phyloP scores from a whole-genome alignment of 768 basidiomycete species.

The Pleurotus giganteus region DNA sequence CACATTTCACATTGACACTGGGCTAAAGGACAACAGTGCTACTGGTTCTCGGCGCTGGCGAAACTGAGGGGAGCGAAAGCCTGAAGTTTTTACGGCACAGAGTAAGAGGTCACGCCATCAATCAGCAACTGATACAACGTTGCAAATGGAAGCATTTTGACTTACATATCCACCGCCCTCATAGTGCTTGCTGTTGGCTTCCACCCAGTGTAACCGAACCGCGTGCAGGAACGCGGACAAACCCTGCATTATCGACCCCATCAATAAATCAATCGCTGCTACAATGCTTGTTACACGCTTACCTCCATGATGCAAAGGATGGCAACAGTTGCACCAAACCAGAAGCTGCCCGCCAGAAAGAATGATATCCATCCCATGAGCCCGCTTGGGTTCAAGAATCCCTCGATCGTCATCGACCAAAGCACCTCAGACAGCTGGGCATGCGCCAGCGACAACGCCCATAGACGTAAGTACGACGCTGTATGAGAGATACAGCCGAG shows the following conservation, averaged over 20 bases:
- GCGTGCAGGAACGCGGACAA: constrained; percentile 96
- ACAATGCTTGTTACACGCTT: constrained; percentile 25
- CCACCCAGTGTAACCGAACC: constrained; percentile 96
- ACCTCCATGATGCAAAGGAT: constrained; percentile 97
- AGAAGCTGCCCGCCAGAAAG: no score
- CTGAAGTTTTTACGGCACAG: constrained; percentile 26
- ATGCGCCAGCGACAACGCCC: constrained; percentile 97
- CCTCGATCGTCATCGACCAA: constrained; percentile 82
- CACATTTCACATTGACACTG: not conserved
- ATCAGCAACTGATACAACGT: constrained; percentile 18
- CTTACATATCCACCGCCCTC: constrained; percentile 86
- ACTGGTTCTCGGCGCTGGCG: constrained; percentile 30
- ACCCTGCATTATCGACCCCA: constrained; percentile 49
- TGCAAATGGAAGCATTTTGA: constrained; percentile 24
- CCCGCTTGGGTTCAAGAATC: constrained; percentile 58
- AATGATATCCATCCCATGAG: constrained; percentile 59
- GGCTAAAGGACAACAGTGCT: not conserved
- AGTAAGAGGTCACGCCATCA: not conserved
- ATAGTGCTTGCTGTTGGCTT: constrained; percentile 96
- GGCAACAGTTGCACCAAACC: no score
- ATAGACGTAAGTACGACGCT: constrained; percentile 88
- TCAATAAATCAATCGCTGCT: constrained; percentile 14
- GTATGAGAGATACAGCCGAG: constrained; percentile 99
- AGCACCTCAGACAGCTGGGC: constrained; percentile 95
- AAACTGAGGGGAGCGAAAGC: constrained; percentile 50